These are phyloP conservation scores for Alternaria incomplexa DNA, from an alignment of 2,329 filamentous ascomycete genomes.

Conservation along the genomic window DNA sequence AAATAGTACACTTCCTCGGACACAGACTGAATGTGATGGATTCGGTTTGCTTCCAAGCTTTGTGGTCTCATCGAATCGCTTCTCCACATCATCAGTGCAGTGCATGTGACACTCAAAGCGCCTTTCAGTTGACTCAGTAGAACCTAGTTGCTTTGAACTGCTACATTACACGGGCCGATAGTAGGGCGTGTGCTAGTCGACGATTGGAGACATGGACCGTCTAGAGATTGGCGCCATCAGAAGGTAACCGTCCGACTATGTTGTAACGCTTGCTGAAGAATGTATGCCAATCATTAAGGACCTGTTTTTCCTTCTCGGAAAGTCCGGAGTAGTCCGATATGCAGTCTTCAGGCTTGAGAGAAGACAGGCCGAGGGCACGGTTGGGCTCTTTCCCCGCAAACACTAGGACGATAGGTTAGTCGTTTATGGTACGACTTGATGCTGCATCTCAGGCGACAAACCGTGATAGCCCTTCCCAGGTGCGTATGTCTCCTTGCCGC, in stretches of 20 bases:
- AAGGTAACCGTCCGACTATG: slow-evolving; percentile 66
- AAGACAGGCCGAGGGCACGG: slow-evolving; percentile 85
- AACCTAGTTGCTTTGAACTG: not conserved
- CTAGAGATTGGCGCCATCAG: slow-evolving; percentile 28
- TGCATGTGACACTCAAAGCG: not conserved
- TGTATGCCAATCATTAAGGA: slow-evolving; percentile 89
- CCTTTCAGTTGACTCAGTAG: not conserved
- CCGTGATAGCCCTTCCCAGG: slow-evolving; percentile 84
- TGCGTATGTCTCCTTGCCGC: slow-evolving; percentile 84
- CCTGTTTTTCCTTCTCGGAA: slow-evolving; percentile 81
- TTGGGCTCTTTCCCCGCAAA: slow-evolving; percentile 97
- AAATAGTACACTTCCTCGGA: not conserved
- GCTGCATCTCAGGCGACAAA: slow-evolving; percentile 54
- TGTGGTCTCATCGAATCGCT: not conserved
- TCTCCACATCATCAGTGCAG: not conserved
- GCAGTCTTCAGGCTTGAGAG: slow-evolving; percentile 84
- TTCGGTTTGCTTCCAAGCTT: not conserved
- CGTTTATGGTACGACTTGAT: not conserved
- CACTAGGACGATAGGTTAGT: slow-evolving; percentile 61
- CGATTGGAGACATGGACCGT: not conserved
- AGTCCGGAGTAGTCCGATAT: slow-evolving; percentile 81
- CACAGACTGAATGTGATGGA: not conserved
- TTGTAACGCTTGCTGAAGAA: slow-evolving; percentile 99
- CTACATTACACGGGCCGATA: not conserved
- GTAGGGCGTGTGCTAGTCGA: not conserved